Percentiles rank a stretch among this genome's conserved stretches.
Conservation (phyloP, 345 rosid genomes). For the Pugionium dolabratum region DNA sequence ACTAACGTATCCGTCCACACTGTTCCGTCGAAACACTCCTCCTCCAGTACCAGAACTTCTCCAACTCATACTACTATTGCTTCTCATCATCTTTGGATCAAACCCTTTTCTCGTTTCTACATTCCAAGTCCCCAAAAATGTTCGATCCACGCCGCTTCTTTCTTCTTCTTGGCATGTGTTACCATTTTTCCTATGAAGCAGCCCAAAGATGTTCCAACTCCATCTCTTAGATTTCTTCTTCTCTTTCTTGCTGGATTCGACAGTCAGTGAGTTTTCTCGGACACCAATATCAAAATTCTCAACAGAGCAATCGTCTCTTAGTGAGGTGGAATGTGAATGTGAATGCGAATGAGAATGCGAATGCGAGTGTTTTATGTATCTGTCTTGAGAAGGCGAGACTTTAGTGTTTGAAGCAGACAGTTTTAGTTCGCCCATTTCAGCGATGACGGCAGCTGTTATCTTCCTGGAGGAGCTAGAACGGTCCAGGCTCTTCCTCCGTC, state of each 20-base stretch:
- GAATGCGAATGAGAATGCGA: constrained; percentile 25
- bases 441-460: constrained; percentile 74
- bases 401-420: constrained; percentile 58
- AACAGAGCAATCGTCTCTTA: constrained; percentile 66
- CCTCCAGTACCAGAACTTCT: constrained; percentile 59
- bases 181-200: constrained; percentile 65
- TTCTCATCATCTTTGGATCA: constrained; percentile 74
- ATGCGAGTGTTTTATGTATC: constrained; percentile 7
- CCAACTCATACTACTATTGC: constrained; percentile 97
- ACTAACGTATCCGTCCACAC: constrained; percentile 56
- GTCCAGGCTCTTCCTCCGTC: constrained; percentile 89
- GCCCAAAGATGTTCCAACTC: constrained; percentile 89
- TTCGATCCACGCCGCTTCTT: constrained; percentile 65
- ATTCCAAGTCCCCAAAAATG: constrained; percentile 85
- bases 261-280: constrained; percentile 47
- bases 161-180: constrained; percentile 74
- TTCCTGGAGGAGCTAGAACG: constrained; percentile 75
- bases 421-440: constrained; percentile 76
- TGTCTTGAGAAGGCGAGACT: constrained; percentile 50
- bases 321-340: constrained; percentile 49
- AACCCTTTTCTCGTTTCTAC: constrained; percentile 62
- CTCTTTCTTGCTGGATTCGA: constrained; percentile 53
- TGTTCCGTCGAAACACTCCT: constrained; percentile 48
- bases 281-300: constrained; percentile 70
- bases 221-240: constrained; percentile 70